Evolutionary conservation across 768 basidiomycete genomes (phyloP).

Genomic region (Boletus coccyginus): DNA sequence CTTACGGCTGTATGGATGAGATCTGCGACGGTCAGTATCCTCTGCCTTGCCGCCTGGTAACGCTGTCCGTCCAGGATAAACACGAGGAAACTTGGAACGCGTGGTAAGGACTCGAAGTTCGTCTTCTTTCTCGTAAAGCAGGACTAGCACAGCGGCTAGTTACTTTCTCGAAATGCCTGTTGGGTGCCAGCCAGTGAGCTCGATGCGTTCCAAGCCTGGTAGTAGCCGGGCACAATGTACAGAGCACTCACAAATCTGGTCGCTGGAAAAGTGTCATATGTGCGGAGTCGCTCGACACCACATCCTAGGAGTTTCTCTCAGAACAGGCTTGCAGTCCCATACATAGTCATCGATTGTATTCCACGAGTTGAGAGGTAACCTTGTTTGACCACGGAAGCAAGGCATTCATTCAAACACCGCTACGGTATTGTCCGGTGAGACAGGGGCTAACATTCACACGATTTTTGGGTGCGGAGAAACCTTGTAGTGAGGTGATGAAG

Average conservation of each 20-base stretch:
- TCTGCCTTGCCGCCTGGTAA: slow-evolving; percentile 82
- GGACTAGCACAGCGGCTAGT: slow-evolving; percentile 79
- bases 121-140: no score
- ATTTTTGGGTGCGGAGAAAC: no score
- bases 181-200: neutral
- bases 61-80: slow-evolving; percentile 80
- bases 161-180: slow-evolving; percentile 35
- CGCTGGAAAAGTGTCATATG: slow-evolving; percentile 28
- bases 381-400: no score
- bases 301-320: slow-evolving; percentile 18
- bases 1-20: slow-evolving; percentile 75
- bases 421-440: no score
- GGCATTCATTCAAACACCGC: no score
- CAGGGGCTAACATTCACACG: no score
- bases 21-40: slow-evolving; percentile 55
- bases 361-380: neutral
- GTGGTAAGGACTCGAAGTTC: slow-evolving; percentile 87
- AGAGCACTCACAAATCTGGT: slow-evolving; percentile 52
- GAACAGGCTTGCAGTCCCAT: slow-evolving; percentile 14
- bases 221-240: no score
- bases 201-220: neutral
- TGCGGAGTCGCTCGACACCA: slow-evolving; percentile 41
- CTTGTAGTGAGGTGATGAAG: no score
- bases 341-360: neutral
- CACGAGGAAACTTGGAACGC: slow-evolving; percentile 68